Evolutionary conservation across 495 filamentous ascomycete species (phyloP).

Genomic region (Hypoxylon rickii): DNA sequence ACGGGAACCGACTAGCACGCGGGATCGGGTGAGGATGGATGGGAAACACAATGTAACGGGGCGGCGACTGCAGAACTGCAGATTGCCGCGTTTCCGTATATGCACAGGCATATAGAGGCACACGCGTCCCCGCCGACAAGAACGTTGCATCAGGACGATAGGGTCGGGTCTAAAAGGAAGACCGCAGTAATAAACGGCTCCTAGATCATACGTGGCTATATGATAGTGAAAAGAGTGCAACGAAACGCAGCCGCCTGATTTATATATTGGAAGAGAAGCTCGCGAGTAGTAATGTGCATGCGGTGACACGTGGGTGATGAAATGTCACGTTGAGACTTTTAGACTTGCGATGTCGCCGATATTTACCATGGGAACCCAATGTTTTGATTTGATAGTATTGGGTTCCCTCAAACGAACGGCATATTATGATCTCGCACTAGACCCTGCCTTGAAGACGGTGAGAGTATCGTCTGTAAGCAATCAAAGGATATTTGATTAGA

Average conservation of each 20-base stretch:
- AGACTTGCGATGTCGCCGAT: constrained; percentile 36
- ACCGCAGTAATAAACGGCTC: too few species aligned
- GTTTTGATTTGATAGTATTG: constrained; percentile 28
- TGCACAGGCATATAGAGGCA: too few species aligned
- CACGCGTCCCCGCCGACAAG: neutral
- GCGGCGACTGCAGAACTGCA: too few species aligned
- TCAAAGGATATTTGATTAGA: constrained; percentile 30
- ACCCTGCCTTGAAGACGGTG: constrained; percentile 37
- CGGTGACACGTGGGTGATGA: constrained; percentile 11
- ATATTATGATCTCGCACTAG: constrained; percentile 37
- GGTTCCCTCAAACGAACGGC: constrained; percentile 44
- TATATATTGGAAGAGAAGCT: constrained; percentile 7
- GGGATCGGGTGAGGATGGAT: too few species aligned
- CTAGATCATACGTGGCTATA: too few species aligned
- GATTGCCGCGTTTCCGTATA: too few species aligned
- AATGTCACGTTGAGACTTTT: constrained; percentile 1
- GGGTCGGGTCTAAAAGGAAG: too few species aligned
- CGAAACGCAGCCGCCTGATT: constrained; percentile 3
- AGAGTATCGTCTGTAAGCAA: constrained; percentile 33
- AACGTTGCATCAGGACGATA: constrained; percentile 9
- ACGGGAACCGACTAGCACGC: too few species aligned
- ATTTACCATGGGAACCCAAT: constrained; percentile 41
- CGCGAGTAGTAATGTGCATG: neutral
- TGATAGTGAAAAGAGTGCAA: constrained; percentile 9
- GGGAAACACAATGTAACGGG: too few species aligned